A percentile compares a stretch with the other conserved stretches of the same genome.
Conservation (phyloP, 2,329 filamentous ascomycete genomes). For the Chaetomium globosum region DNA sequence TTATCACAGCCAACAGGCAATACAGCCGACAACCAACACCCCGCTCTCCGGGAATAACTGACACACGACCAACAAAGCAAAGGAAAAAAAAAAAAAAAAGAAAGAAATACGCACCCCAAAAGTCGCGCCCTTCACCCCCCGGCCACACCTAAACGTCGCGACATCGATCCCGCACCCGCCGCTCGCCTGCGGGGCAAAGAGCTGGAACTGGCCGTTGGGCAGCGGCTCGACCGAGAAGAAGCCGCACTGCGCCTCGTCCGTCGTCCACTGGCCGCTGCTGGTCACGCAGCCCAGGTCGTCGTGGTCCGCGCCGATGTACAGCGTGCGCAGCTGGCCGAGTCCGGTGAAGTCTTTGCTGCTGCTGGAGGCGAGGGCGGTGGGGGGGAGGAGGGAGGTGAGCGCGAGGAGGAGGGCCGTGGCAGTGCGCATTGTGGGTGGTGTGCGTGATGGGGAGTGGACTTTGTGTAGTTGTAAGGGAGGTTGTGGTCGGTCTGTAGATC, state of each 20-base stretch:
- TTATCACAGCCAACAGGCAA: no score
- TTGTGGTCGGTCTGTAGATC: no score
- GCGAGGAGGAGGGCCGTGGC: not conserved
- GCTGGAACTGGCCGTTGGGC: conserved; percentile 3
- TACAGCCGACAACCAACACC: no score
- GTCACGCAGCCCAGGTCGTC: conserved; percentile 29
- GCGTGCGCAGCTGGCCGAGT: conserved; percentile 27
- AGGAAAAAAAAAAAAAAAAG: no score
- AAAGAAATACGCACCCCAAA: conserved; percentile 21
- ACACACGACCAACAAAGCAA: no score
- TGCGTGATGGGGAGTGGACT: not conserved
- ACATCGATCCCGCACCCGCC: conserved; percentile 19
- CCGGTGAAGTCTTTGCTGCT: conserved; percentile 14
- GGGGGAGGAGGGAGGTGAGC: not conserved
- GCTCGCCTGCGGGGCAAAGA: not conserved
- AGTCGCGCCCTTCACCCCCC: not conserved
- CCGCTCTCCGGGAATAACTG: no score
- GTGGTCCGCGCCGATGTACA: conserved; percentile 14
- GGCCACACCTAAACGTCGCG: conserved; percentile 18
- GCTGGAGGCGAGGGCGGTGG: not conserved
- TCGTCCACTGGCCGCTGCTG: conserved; percentile 24
- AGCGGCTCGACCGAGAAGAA: conserved; percentile 3
- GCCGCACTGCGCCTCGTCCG: conserved; percentile 24
- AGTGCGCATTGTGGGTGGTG: not conserved
- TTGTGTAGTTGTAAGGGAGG: not conserved